These are phyloP conservation scores for Phytophthora syringae DNA, from an alignment of 352 stramenopile genomes.

Conservation along the genomic window DNA sequence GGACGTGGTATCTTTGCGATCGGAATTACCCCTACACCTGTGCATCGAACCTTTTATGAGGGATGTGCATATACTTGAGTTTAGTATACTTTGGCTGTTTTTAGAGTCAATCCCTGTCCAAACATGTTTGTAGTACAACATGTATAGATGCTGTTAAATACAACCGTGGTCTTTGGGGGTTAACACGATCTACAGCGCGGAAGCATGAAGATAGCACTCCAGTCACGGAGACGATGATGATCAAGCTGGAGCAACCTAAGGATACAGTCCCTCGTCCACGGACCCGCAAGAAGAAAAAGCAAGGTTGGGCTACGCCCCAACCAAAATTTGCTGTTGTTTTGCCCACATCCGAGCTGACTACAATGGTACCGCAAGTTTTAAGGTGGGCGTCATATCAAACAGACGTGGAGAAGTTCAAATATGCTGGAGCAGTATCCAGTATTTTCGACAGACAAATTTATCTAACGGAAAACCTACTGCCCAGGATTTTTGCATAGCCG, in stretches of 20 bases:
- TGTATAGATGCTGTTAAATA: too few relatives aligned
- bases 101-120: too few relatives aligned
- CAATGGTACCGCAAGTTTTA: background rate
- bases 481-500: too few relatives aligned
- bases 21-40: too few relatives aligned
- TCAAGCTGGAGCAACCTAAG: background rate
- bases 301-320: background rate
- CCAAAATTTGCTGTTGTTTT: slow-evolving; percentile 6
- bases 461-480: too few relatives aligned
- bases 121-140: too few relatives aligned
- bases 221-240: background rate
- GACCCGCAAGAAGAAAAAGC: background rate
- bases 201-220: background rate
- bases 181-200: background rate
- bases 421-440: slow-evolving; percentile 2
- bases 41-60: too few relatives aligned
- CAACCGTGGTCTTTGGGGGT: too few relatives aligned
- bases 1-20: too few relatives aligned
- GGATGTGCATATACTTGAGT: too few relatives aligned
- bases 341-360: background rate
- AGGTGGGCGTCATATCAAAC: background rate
- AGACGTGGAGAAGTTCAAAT: background rate
- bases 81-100: too few relatives aligned
- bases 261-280: background rate
- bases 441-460: background rate